Base-by-base conservation (phyloP, 2,329 filamentous ascomycete genomes). In the Fusarium incarnatum region DNA sequence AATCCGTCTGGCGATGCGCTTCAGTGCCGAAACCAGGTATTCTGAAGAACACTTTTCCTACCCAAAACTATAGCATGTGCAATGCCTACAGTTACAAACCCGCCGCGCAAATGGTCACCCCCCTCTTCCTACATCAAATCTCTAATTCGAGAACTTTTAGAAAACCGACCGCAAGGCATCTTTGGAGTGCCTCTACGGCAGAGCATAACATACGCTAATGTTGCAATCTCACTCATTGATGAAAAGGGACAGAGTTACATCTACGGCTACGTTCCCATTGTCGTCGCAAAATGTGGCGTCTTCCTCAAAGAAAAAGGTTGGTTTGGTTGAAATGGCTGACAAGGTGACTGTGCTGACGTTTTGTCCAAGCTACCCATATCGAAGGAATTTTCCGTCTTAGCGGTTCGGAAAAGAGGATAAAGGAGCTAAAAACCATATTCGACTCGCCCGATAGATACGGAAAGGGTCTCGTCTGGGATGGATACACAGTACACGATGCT, bases 401-500 rank as follows among this genome's bases (percentile, higher is more conserved):
- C 78, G 96, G 96, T 53, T 98, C 96, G 37, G 95, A 97, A 78
- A 98, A 98, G 83, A 92, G 96, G 67, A 99, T 99, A 83, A 99
- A 98, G 80, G 96, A 98, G 79, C 88, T 99, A 30, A 95, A 97
- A 80, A 89, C 87, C 28, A 88, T 94, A 5, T 99, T 99, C 81
- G 93, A 98, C 81, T 97, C 95, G 1, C 96, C 96, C 42, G 94
- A 97, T 76, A 88, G 94, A 75, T 99, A 97, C 79, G 96, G 96
- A 57, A 99, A 99, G 81, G 96, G 96, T 18, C 86, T 99, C 27
- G 93, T 97, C 75, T 99, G 96, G 96, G 92, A 94, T 48, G 96
- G 96, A 48, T 99, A 97, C 79, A 99, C 96, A 1, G 96, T 99
- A 44, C 96, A 99, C 81, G 96, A 99, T 86, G 96, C 96, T 27